phyloP scores from a whole-genome alignment of 2,329 filamentous ascomycete genomes.

The Alternaria burnsii region DNA sequence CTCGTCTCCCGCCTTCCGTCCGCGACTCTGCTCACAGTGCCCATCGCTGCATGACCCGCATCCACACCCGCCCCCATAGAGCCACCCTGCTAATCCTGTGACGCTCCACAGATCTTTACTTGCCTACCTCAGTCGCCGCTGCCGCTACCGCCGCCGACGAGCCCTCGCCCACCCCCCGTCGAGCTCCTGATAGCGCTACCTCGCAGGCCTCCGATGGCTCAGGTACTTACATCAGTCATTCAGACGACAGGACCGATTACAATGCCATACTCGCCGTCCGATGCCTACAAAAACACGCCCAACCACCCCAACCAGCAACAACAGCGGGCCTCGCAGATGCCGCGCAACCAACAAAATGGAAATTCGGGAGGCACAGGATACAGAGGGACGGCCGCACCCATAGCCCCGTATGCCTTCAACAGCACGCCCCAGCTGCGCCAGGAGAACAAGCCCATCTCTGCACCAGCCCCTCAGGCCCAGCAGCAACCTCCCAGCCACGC shows the following conservation, averaged over 20 bases:
- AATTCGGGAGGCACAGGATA: slow-evolving; percentile 52
- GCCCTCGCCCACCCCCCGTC: slow-evolving; percentile 26
- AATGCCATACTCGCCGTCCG: slow-evolving; percentile 60
- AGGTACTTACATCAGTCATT: slow-evolving; percentile 59
- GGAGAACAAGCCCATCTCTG: slow-evolving; percentile 64
- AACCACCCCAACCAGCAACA: slow-evolving; percentile 48
- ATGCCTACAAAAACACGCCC: slow-evolving; percentile 55
- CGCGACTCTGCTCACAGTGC: slow-evolving; percentile 15
- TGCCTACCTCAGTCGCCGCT: slow-evolving; percentile 28
- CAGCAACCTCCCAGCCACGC: slow-evolving; percentile 39
- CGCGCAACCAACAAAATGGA: slow-evolving; percentile 55
- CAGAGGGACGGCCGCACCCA: slow-evolving; percentile 55
- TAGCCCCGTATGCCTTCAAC: slow-evolving; percentile 61
- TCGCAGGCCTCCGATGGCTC: slow-evolving; percentile 50
- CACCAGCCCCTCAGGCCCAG: slow-evolving; percentile 57
- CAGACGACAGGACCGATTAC: slow-evolving; percentile 58
- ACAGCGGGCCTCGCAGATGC: slow-evolving; percentile 53
- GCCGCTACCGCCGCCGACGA: slow-evolving; percentile 20
- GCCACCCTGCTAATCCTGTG: slow-evolving; percentile 29
- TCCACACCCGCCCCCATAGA: slow-evolving; percentile 7
- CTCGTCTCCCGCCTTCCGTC: slow-evolving; percentile 26
- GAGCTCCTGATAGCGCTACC: slow-evolving; percentile 29
- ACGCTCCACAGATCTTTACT: slow-evolving; percentile 23
- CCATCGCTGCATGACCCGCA: slow-evolving; percentile 18
- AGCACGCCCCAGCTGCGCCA: slow-evolving; percentile 63